Percentiles rank a stretch among this genome's conserved stretches.
phyloP scores from a whole-genome alignment of 352 stramenopile genomes.

The Pythium aristosporum region DNA sequence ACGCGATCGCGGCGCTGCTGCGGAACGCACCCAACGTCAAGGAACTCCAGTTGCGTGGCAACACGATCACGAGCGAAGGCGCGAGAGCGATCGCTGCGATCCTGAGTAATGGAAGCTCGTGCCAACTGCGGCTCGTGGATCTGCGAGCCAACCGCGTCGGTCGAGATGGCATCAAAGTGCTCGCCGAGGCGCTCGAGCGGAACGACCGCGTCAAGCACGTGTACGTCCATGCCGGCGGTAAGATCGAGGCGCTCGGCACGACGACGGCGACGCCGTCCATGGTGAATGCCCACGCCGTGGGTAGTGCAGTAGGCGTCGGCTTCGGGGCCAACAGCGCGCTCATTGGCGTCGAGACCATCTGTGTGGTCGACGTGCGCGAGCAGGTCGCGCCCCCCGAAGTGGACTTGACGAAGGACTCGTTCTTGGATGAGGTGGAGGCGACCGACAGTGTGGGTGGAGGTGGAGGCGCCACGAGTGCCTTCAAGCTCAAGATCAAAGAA shows the following conservation, averaged over 20 bases:
- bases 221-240: slow-evolving; percentile 94
- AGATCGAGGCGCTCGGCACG: slow-evolving; percentile 93
- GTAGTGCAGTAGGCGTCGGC: slow-evolving; percentile 26
- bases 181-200: slow-evolving; percentile 93
- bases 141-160: slow-evolving; percentile 90
- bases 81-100: slow-evolving; percentile 92
- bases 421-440: slow-evolving; percentile 17
- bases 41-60: slow-evolving; percentile 92
- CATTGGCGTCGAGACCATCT: slow-evolving; percentile 92
- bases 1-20: slow-evolving; percentile 92
- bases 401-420: slow-evolving; percentile 6
- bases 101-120: slow-evolving; percentile 65
- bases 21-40: slow-evolving; percentile 88
- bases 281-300: slow-evolving; percentile 51
- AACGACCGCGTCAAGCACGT: slow-evolving; percentile 93
- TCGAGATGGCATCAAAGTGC: slow-evolving; percentile 89
- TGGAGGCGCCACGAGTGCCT: slow-evolving; percentile 29
- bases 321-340: slow-evolving; percentile 29
- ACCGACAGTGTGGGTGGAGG: background rate
- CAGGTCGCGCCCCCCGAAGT: slow-evolving; percentile 41
- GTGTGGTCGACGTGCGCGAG: slow-evolving; percentile 93
- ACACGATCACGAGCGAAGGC: slow-evolving; percentile 91
- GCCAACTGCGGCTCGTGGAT: slow-evolving; percentile 86
- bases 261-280: slow-evolving; percentile 39
- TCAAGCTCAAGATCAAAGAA: slow-evolving; percentile 63